These are phyloP conservation scores for Ochetophila trinervis DNA, from an alignment of 306 rosid species.

Conservation along the genomic window DNA sequence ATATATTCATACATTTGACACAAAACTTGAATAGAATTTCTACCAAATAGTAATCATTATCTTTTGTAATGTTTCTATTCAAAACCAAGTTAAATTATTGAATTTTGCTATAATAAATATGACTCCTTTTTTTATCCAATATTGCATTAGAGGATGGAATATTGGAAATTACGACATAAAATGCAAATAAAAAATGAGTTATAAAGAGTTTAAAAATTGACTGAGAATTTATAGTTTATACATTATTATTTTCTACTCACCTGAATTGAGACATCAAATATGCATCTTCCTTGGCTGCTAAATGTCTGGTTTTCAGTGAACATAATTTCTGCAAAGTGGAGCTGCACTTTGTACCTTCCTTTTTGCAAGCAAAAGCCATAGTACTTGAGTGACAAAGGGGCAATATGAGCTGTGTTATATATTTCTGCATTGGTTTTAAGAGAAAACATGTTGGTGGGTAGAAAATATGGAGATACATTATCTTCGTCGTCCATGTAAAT, in stretches of 20 bases:
- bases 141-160: too few species aligned
- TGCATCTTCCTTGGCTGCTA: conserved; percentile 43
- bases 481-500: conserved; percentile 30
- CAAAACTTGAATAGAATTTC: too few species aligned
- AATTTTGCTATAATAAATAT: too few species aligned
- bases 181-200: too few species aligned
- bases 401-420: conserved; percentile 41
- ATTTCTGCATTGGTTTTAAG: conserved; percentile 30
- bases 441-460: not conserved
- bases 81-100: too few species aligned
- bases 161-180: too few species aligned
- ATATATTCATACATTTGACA: too few species aligned
- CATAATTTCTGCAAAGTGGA: conserved; percentile 56
- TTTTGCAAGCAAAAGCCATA: conserved; percentile 58
- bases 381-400: conserved; percentile 53
- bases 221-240: not conserved
- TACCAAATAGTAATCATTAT: too few species aligned
- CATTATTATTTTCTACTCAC: conserved; percentile 19
- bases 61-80: too few species aligned
- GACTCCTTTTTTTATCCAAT: too few species aligned
- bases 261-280: conserved; percentile 62
- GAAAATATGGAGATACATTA: conserved; percentile 1
- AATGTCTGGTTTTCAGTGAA: conserved; percentile 44
- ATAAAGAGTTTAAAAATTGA: not conserved
- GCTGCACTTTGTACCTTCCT: conserved; percentile 51